Conservation (phyloP, 495 filamentous ascomycete genomes). For the Endocarpon pusillum region DNA sequence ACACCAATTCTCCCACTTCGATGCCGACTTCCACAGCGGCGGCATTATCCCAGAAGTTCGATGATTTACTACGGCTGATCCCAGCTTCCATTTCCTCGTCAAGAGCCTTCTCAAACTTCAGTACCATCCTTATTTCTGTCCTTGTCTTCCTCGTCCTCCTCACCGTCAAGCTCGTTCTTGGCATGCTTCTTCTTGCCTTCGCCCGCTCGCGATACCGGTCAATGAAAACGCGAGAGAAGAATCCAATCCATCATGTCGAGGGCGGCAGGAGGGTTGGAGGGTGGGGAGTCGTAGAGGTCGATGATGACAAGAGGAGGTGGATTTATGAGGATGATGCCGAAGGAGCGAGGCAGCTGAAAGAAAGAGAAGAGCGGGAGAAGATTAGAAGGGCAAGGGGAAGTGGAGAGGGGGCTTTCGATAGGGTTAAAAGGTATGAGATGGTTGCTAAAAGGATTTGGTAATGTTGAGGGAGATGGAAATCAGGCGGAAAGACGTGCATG, state of each 20-base stretch:
- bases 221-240: constrained; percentile 57
- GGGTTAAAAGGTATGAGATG: constrained; percentile 79
- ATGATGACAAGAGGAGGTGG: constrained; percentile 69
- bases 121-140: constrained; percentile 64
- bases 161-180: constrained; percentile 65
- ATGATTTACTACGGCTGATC: constrained; percentile 21
- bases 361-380: constrained; percentile 44
- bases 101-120: constrained; percentile 27
- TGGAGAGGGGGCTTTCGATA: constrained; percentile 39
- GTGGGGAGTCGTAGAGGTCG: constrained; percentile 72
- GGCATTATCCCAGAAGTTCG: constrained; percentile 21
- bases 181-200: constrained; percentile 62
- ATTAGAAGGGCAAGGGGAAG: constrained; percentile 37
- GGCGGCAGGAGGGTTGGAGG: constrained; percentile 59
- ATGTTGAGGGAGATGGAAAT: constrained; percentile 15
- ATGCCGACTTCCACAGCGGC: constrained; percentile 16
- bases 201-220: constrained; percentile 57
- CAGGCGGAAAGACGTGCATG: constrained; percentile 21
- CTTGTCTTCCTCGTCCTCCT: constrained; percentile 60
- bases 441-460: constrained; percentile 87
- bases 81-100: constrained; percentile 21
- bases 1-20: constrained; percentile 10
- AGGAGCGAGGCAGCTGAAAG: constrained; percentile 45
- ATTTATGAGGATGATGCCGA: constrained; percentile 78
- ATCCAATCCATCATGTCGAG: constrained; percentile 26